Conservation (phyloP, 2,329 filamentous ascomycete genomes). For the Cladosporium sp. region DNA sequence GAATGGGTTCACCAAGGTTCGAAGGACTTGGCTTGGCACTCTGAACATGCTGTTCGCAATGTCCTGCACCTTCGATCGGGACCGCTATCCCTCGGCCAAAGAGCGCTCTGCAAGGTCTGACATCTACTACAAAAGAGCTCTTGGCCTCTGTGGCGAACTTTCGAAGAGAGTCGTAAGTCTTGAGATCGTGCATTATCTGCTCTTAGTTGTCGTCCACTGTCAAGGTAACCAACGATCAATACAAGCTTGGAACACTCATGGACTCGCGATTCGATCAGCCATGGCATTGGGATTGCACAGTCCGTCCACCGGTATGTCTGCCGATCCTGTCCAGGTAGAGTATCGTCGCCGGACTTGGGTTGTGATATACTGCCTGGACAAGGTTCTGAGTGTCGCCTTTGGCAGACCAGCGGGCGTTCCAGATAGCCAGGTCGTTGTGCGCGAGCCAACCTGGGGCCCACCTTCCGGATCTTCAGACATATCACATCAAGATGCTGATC, state of each 20-base stretch:
- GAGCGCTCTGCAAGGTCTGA: constrained; percentile 40
- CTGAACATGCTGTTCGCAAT: constrained; percentile 51
- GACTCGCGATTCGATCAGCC: constrained; percentile 49
- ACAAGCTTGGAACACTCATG: constrained; percentile 53
- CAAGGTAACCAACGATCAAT: constrained; percentile 52
- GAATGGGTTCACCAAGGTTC: constrained; percentile 33
- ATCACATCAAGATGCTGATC: background rate
- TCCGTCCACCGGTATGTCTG: constrained; percentile 31
- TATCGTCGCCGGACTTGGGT: constrained; percentile 48
- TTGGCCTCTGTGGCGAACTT: constrained; percentile 41
- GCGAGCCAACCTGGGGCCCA: background rate
- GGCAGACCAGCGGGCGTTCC: background rate
- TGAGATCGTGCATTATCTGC: constrained; percentile 48
- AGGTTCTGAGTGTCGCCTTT: constrained; percentile 26
- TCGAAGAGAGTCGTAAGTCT: constrained; percentile 40
- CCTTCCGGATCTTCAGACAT: background rate
- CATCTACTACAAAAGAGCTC: constrained; percentile 43
- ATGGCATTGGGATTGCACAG: constrained; percentile 52
- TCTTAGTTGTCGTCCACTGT: constrained; percentile 49
- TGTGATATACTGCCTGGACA: constrained; percentile 34
- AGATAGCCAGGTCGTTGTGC: background rate
- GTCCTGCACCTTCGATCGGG: constrained; percentile 35
- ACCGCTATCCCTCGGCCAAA: constrained; percentile 20
- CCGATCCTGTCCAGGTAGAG: constrained; percentile 44
- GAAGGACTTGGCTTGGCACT: constrained; percentile 48